A percentile compares a stretch with the other conserved stretches of the same genome.
phyloP scores from a whole-genome alignment of 345 rosid species.

The Cardamine resedifolia region DNA sequence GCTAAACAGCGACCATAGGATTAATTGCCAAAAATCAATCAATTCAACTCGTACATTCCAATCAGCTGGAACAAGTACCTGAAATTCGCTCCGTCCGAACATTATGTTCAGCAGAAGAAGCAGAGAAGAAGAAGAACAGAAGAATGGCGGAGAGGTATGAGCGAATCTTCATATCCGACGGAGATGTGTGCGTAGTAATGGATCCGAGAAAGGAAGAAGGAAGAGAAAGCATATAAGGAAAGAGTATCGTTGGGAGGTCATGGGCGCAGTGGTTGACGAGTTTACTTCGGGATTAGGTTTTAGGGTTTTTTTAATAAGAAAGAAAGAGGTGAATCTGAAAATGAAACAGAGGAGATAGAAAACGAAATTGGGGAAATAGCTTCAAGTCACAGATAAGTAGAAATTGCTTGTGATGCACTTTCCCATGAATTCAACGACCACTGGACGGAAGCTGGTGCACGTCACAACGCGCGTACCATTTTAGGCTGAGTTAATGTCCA shows the following conservation, averaged over 20 bases:
- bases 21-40: neutral
- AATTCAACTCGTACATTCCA: neutral
- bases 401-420: constrained; percentile 27
- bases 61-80: constrained; percentile 41
- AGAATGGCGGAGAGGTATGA: constrained; percentile 42
- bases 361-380: constrained; percentile 53
- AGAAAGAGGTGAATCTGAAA: constrained; percentile 34
- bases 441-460: neutral
- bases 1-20: neutral
- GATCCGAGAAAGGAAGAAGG: constrained; percentile 19
- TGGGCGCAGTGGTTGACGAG: constrained; percentile 64
- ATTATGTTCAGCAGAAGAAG: constrained; percentile 42
- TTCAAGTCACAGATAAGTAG: constrained; percentile 63
- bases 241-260: constrained; percentile 67
- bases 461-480: neutral
- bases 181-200: constrained; percentile 35
- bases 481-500: neutral
- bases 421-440: neutral
- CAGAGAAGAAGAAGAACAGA: constrained; percentile 27
- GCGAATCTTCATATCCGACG: constrained; percentile 41
- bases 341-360: constrained; percentile 37
- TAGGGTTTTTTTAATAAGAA: constrained; percentile 28
- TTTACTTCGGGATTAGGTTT: constrained; percentile 59
- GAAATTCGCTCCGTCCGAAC: constrained; percentile 74
- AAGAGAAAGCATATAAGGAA: constrained; percentile 43